Evolutionary conservation across 2,329 filamentous ascomycete species (phyloP), one percentile per base, ranked within the genome.

Genomic region (Westerdykella aurantiaca): DNA sequence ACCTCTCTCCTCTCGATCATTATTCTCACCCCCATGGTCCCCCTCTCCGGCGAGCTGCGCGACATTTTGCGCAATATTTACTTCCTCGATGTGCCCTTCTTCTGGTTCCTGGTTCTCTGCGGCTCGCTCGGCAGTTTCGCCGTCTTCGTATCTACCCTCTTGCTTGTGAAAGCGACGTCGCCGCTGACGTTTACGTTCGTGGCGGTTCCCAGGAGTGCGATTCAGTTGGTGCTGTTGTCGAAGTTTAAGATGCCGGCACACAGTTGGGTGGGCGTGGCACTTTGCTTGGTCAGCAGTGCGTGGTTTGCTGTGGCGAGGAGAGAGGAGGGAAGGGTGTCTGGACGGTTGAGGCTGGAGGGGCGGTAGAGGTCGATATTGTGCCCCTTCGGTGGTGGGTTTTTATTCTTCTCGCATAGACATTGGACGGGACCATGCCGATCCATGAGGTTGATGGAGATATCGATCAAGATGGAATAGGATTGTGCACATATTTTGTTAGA

Each of bases 1-100:
- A 72, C 69, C 1, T 78, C 74, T 3, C 50, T 74, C 3, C 63
- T 78, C 21, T 72, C 73, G 3, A 68, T 78, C 34, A 49, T 73
- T 23, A 56, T 77, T 2, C 68, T 77, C 34, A 66, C 71, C 1
- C 75, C 75, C 1, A 67, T 77, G 35, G 68, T 76, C 16, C 54
- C 77, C 21, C 48, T 78, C 14, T 74, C 71, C 2, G 75, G 75
- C 25, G 75, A 78, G 41, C 51, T 76, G 2, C 55, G 60, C 5
- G 67, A 73, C 43, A 76, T 79, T 29, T 65, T 66, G 41, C 69
- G 72, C 14, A 77, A 78, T 47, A 76, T 76, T 43, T 76, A 77
- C 42, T 73, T 77, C 58, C 67, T 78, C 10, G 75, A 78, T 45
- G 72, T 77, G 1, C 73, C 74, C 2, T 79, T 74, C 57, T 77